Base-by-base conservation (phyloP, 2,329 filamentous ascomycete species). In the Aspergillus pseudoviridinutans region DNA sequence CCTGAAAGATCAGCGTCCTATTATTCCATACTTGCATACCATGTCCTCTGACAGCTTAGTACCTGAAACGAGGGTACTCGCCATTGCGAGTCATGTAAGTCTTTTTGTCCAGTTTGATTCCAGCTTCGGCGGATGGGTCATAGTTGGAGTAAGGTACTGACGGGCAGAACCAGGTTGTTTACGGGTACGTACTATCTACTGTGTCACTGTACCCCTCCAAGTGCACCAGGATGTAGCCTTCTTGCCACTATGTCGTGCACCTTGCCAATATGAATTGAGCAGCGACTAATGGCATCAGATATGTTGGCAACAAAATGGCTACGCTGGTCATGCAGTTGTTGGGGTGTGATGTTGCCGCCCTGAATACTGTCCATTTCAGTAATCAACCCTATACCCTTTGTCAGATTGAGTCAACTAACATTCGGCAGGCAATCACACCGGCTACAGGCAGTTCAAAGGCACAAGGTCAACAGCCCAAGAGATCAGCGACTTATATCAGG, bases 351-450 rank as follows among this genome's bases (percentile, higher is more conserved):
- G 93, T 97, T 6, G 89, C 92, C 8, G 91, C 92, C 2, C 83
- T 99, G 68, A 97, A 99, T 73, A 99, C 94, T 0, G 94, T 99
- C 6, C 90, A 99, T 68, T 99, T 97, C 79, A 97, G 93, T 96
- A 80, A 32, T 28, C 28, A 17, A 29, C 38, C 22, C 6, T 10
- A 22, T 42, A 20, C 47, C 25, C 35, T 10, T 32, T 27, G 5
- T 41, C 32, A 28, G 14, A 1, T 25, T 51, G 44, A 44, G 24
- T 42, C 56, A 42, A 22, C 55, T 59, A 54, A 50, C n/a, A 17
- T 5, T 49, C 4, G 29, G 38, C 68, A 96, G 92, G 92, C 74
- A 99, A 99, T 69, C 94, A 99, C 73, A 93, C 92, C 1, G 94
- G 91, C 47, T 99, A 99, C 76, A 83, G 84, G 58, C 91, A 94